Evolutionary conservation across 139 green algal species (phyloP).

Genomic region (Chlamydomonas eustigma): DNA sequence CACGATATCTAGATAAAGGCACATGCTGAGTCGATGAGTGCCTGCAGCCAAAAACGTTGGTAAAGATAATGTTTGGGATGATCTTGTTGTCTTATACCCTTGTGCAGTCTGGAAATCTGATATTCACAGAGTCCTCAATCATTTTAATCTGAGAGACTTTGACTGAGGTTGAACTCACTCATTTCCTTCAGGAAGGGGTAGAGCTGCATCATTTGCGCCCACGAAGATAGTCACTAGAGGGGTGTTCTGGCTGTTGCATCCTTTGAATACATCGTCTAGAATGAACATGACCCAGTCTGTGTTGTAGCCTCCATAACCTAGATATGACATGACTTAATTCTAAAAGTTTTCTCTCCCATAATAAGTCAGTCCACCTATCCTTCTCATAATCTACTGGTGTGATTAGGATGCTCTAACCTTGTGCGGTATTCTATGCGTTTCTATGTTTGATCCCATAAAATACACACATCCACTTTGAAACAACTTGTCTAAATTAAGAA

Average conservation of each 20-base stretch:
- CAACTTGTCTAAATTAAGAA: neutral
- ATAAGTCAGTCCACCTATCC: neutral
- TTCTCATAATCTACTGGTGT: neutral
- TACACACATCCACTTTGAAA: neutral
- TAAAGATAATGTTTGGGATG: too few relatives aligned
- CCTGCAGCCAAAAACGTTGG: too few relatives aligned
- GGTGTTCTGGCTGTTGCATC: conserved; percentile 12
- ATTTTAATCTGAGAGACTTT: neutral
- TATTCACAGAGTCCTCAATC: neutral
- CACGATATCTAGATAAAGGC: conserved; percentile 63
- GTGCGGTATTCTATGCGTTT: too few relatives aligned
- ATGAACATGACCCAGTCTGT: conserved; percentile 66
- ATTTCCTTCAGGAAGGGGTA: conserved; percentile 47
- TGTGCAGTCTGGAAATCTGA: neutral
- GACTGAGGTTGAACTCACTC: conserved; percentile 8
- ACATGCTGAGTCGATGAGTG: conserved; percentile 71
- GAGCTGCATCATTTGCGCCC: conserved; percentile 86
- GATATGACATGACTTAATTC: neutral
- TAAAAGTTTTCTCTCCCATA: neutral
- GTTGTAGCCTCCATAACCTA: conserved; percentile 82
- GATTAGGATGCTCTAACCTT: neutral
- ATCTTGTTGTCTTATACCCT: neutral
- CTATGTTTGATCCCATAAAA: too few relatives aligned
- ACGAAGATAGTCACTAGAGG: conserved; percentile 78
- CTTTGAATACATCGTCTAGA: conserved; percentile 40